Conservation (phyloP, 2,329 filamentous ascomycete species). For the Beauveria rudraprayagi region DNA sequence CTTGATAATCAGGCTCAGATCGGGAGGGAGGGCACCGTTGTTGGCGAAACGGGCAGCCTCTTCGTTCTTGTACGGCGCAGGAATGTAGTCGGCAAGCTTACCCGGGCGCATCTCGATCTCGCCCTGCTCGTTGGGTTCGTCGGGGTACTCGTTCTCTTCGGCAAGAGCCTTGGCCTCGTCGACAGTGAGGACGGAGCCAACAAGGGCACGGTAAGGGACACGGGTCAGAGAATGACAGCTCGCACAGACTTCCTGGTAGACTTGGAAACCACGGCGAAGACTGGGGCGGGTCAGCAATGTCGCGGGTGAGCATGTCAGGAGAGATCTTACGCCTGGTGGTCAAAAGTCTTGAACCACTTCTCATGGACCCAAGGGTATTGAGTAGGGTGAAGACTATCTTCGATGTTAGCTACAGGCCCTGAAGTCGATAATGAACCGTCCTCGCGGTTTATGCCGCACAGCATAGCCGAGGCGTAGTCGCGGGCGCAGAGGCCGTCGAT, state of each 20-base stretch:
- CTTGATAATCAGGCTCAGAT: slow-evolving; percentile 97
- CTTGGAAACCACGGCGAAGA: slow-evolving; percentile 97
- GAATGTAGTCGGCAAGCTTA: slow-evolving; percentile 97
- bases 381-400: slow-evolving; percentile 74
- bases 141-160: slow-evolving; percentile 98
- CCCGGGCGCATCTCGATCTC: slow-evolving; percentile 97
- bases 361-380: slow-evolving; percentile 93
- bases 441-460: slow-evolving; percentile 12
- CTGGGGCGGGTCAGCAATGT: slow-evolving; percentile 35
- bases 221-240: slow-evolving; percentile 95
- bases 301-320: neutral
- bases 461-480: neutral
- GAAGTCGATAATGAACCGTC: neutral
- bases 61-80: slow-evolving; percentile 94
- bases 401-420: slow-evolving; percentile 19
- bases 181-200: slow-evolving; percentile 87
- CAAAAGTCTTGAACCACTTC: slow-evolving; percentile 90
- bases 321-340: slow-evolving; percentile 78
- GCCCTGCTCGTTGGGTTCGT: slow-evolving; percentile 94
- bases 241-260: slow-evolving; percentile 97
- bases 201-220: slow-evolving; percentile 86
- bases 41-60: slow-evolving; percentile 97
- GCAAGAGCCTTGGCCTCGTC: slow-evolving; percentile 96
- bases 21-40: slow-evolving; percentile 93
- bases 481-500: neutral